Base-by-base conservation (phyloP, 768 basidiomycete species). In the Kondoa subrosea region DNA sequence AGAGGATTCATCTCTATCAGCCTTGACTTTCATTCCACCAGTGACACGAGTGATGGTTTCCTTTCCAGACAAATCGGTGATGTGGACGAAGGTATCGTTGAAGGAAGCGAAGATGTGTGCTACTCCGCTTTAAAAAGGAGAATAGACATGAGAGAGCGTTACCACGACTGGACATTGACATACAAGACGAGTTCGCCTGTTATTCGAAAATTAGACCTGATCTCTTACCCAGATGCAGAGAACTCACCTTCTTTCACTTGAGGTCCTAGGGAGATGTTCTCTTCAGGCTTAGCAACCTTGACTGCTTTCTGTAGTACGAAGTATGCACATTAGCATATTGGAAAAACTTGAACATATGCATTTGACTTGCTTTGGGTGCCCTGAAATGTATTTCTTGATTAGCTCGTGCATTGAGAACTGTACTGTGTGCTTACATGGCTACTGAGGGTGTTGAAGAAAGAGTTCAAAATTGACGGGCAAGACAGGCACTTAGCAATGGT, bases 11-110 rank as follows among this genome's bases (percentile, higher is more conserved):
- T 99, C 95, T 80, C 95, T 88, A 80, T 99, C 95, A 15, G 93
- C 95, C 83, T 97, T 99, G 81, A 99, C 95, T 82, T 97, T 97
- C 95, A 97, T 97, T 70, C 95, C 95, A 78, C 90, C 89, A 73
- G 95, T 97, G 71, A 96, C 91, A 77, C 95, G 90, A 74, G 90
- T 89, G 81, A 99, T 91, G 77, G 95, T 99, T 82, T 97, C 95
- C 82, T 89, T 92, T 75, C 95, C 95, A 27, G 91, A 91, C 68
- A 97, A 81, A 87, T 97, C 95, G 78, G 95, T 99, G 76, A 99
- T 82, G 78, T 99, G 95, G 73, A 99, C 95, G 79, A 97, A 97
- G 68, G 95, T 99, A 77, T 99, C 95, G 80, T 99, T 99, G 85
- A 99, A 99, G 68, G 91, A 93, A 56, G 95, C 93, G 75, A 87